Conservation (phyloP, 257 asterid genomes). For the Oldenlandia corymbosa region DNA sequence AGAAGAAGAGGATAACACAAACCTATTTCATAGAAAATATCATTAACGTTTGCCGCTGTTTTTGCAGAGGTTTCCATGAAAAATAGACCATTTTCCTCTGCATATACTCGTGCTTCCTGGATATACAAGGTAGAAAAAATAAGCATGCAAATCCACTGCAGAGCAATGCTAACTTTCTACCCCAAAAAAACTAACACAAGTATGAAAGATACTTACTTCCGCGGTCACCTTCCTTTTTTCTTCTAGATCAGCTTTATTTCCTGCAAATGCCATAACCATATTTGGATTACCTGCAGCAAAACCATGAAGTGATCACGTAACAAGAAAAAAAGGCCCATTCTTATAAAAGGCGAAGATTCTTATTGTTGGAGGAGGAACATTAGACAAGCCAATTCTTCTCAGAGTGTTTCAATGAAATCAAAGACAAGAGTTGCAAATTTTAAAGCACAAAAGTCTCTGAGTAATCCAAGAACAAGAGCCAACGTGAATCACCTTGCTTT, state of each 20-base stretch:
- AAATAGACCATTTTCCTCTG: conserved; percentile 34
- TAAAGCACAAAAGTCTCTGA: background rate
- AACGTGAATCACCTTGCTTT: conserved; percentile 65
- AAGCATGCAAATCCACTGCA: background rate
- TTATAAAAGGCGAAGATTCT: background rate
- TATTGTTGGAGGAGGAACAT: background rate
- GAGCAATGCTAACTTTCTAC: background rate
- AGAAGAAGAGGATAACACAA: background rate
- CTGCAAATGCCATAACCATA: conserved; percentile 91
- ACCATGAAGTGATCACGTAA: conserved; percentile 10
- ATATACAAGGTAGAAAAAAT: conserved; percentile 4
- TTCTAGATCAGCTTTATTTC: conserved; percentile 87
- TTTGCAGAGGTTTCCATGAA: conserved; percentile 45
- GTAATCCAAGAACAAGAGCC: background rate
- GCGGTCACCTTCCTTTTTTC: conserved; percentile 73
- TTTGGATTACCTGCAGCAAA: conserved; percentile 72
- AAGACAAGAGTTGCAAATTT: background rate
- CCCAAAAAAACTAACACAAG: background rate
- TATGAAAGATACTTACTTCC: conserved; percentile 60
- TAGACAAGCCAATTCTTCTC: background rate
- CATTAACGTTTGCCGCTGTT: conserved; percentile 36
- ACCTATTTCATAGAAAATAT: conserved; percentile 37
- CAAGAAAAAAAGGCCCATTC: background rate
- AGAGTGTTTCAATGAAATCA: background rate
- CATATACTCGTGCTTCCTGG: conserved; percentile 32